These are phyloP conservation scores for Ceratocystiopsis brevicomis DNA, from an alignment of 2,329 filamentous ascomycete species.

Conservation along the genomic window DNA sequence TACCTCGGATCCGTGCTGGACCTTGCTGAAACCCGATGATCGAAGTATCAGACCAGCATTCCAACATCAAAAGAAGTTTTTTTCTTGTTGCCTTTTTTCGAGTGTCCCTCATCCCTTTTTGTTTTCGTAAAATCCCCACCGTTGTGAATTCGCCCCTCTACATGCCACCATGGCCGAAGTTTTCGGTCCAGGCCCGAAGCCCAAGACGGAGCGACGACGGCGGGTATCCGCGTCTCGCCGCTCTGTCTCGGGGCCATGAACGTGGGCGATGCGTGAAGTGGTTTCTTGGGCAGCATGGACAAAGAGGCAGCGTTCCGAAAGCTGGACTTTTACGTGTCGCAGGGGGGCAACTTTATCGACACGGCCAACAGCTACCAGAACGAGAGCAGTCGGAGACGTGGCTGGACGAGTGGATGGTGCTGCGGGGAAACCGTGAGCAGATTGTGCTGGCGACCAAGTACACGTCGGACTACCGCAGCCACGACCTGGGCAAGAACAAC, in stretches of 20 bases:
- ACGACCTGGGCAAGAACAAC: conserved; percentile 19
- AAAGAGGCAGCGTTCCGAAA: conserved; percentile 12
- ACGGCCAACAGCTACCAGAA: conserved; percentile 40
- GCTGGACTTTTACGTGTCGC: conserved; percentile 11
- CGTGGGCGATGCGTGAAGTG: conserved; percentile 12
- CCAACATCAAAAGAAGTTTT: too few species aligned
- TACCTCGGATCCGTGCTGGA: too few species aligned
- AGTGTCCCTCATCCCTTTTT: too few species aligned
- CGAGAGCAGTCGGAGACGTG: conserved; percentile 36
- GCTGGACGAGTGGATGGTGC: conserved; percentile 37
- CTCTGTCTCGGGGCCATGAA: conserved; percentile 35
- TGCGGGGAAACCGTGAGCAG: conserved; percentile 30
- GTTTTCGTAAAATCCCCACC: not conserved
- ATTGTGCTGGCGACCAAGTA: conserved; percentile 38
- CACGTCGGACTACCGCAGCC: conserved; percentile 25
- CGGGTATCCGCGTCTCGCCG: conserved; percentile 32
- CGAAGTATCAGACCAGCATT: too few species aligned
- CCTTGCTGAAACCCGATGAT: too few species aligned
- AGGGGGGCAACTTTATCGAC: conserved; percentile 52
- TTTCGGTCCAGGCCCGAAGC: conserved; percentile 1
- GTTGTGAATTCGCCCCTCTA: not conserved
- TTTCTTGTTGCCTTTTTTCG: too few species aligned
- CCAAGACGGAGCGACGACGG: conserved; percentile 26
- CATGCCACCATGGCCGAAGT: conserved; percentile 1
- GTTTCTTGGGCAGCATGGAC: conserved; percentile 10